Evolutionary conservation across 768 basidiomycete genomes (phyloP), one percentile per base, ranked within the genome.

Genomic region (Suillus bovinus): DNA sequence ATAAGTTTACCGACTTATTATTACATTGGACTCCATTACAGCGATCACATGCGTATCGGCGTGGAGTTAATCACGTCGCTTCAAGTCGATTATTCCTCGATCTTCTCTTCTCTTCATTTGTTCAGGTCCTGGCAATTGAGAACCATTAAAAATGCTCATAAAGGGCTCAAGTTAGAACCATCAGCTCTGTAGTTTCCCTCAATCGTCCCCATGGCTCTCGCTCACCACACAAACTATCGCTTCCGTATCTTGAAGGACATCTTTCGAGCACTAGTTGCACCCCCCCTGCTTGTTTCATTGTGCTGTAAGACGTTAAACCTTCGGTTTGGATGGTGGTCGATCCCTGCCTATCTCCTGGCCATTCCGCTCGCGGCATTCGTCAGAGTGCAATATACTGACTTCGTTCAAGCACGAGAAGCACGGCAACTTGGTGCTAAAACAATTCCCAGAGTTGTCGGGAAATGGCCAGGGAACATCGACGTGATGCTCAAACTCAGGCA

Each of bases 381-480:
- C 2, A 78, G 78, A 63, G 72, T 77, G 4, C 66, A 73, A 17
- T 76, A 80, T 62, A 64, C 67, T 14, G 72, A 78, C 53, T 65
- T 73, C 50, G 61, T 66, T 2, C 83, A 86, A 57, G 65, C 64
- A 22, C 74, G 75, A 38, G 78, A 86, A 50, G 85, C 85, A 0
- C 68, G 69, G 13, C 79, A 76, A 36, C 72, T 86, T 16, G 81
- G 82, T 6, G 86, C 86, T 7, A 76, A 77, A 63, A 77, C 73
- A 2, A 83, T 88, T 54, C 86, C 86, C 4, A 75, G 80, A 22
- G 84, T 90, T 17, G 76, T 81, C 20, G 89, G 89, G 8, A 86
- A 82, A 76, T 89, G 87, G 87, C 89, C 88, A 4, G 90, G 90
- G n/a, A 91, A 91, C 70, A 75, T 91, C 67, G 90, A 92, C 67